Percentiles rank a stretch among this genome's conserved stretches.
phyloP scores from a whole-genome alignment of 2,329 filamentous ascomycete genomes.

The Paecilomyces fulvus region DNA sequence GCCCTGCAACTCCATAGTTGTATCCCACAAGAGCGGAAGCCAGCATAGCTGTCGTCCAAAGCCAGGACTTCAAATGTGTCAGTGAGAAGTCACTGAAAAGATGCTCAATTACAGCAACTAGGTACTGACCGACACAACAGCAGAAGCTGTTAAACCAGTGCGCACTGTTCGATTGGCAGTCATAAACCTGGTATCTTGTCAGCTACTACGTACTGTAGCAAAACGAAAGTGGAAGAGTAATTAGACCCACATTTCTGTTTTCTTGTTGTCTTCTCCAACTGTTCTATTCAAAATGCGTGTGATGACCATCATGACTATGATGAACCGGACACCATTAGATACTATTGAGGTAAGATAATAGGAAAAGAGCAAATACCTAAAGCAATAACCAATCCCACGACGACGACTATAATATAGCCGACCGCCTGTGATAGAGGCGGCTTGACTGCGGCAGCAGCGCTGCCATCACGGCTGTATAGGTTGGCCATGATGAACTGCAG shows the following conservation, averaged over 20 bases:
- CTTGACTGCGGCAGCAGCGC: slow-evolving; percentile 12
- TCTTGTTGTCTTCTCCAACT: slow-evolving; percentile 44
- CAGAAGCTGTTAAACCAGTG: slow-evolving; percentile 45
- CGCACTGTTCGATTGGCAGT: slow-evolving; percentile 45
- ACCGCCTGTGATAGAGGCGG: slow-evolving; percentile 31
- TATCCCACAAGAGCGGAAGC: slow-evolving; percentile 46
- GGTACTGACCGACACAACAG: slow-evolving; percentile 41
- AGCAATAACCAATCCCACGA: slow-evolving; percentile 33
- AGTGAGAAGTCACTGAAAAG: not conserved
- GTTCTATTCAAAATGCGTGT: slow-evolving; percentile 42
- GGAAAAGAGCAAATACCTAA: slow-evolving; percentile 17
- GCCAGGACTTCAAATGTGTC: slow-evolving; percentile 34
- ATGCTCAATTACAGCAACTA: not conserved
- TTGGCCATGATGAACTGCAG: not conserved
- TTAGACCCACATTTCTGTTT: slow-evolving; percentile 44
- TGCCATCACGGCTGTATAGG: slow-evolving; percentile 9
- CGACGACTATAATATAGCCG: slow-evolving; percentile 37
- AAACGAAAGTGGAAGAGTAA: not conserved
- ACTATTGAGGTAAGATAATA: no score
- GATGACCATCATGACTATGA: slow-evolving; percentile 38
- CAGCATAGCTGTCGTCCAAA: slow-evolving; percentile 47
- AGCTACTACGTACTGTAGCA: not conserved
- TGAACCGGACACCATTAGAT: slow-evolving; percentile 1
- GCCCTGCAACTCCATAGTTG: slow-evolving; percentile 46
- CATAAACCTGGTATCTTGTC: slow-evolving; percentile 36